These are phyloP conservation scores for Amoeboaphelidium occidentale DNA, from an alignment of 371 early-diverging fungal genomes.

Conservation along the genomic window DNA sequence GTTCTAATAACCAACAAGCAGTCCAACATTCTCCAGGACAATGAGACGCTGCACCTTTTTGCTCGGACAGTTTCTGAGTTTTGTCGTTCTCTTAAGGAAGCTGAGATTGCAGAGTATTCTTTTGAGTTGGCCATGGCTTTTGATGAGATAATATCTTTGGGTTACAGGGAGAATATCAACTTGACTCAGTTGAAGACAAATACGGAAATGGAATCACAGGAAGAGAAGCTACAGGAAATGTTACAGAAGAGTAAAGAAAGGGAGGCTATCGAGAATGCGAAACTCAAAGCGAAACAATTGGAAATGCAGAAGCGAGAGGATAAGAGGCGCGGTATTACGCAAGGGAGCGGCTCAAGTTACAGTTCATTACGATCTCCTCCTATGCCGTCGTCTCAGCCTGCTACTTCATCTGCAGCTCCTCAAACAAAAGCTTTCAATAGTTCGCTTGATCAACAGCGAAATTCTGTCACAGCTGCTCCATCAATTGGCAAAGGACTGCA, in stretches of 20 bases:
- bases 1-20: background rate
- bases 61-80: constrained; percentile 74
- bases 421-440: no score
- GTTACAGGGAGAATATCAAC: constrained; percentile 59
- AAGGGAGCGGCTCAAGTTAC: background rate
- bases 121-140: constrained; percentile 78
- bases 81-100: constrained; percentile 23
- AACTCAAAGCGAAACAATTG: constrained; percentile 64
- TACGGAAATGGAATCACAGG: constrained; percentile 1
- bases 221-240: background rate
- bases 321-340: background rate
- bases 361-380: constrained; percentile 7
- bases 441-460: constrained; percentile 12
- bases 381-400: constrained; percentile 17
- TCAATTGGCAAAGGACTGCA: constrained; percentile 48
- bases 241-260: constrained; percentile 62
- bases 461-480: constrained; percentile 20
- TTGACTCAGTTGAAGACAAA: constrained; percentile 54
- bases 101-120: constrained; percentile 28
- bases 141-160: constrained; percentile 82
- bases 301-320: constrained; percentile 45
- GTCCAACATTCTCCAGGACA: constrained; percentile 78
- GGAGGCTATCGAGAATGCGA: constrained; percentile 86
- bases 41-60: constrained; percentile 73
- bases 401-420: no score